phyloP scores from a whole-genome alignment of 495 filamentous ascomycete species.

The Daldinia concentrica region DNA sequence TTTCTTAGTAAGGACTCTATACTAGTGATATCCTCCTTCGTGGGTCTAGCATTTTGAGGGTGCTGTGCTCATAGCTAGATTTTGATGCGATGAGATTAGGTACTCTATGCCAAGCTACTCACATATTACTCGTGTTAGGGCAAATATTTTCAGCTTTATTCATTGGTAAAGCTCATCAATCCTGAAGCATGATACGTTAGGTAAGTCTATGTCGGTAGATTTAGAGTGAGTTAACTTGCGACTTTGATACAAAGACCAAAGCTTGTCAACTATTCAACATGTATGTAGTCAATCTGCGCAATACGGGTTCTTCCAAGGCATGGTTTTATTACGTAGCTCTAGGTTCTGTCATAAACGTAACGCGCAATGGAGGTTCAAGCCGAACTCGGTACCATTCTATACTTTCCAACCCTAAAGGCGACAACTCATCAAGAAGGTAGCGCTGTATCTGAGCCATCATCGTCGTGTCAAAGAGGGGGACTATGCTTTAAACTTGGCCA shows the following conservation, averaged over 20 bases:
- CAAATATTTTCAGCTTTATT: background rate
- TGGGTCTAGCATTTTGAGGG: background rate
- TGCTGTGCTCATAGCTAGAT: background rate
- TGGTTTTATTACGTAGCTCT: background rate
- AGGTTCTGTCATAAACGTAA: slow-evolving; percentile 20
- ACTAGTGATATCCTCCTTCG: background rate
- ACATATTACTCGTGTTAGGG: slow-evolving; percentile 22
- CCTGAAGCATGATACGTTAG: background rate
- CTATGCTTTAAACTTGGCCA: background rate
- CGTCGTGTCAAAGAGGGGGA: background rate
- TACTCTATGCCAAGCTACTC: background rate
- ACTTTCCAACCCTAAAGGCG: background rate
- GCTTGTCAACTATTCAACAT: background rate
- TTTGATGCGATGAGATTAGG: slow-evolving; percentile 6
- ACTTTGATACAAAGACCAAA: slow-evolving; percentile 6
- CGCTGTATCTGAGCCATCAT: background rate
- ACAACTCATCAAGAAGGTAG: background rate
- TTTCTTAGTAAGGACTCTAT: background rate
- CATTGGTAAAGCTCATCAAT: background rate
- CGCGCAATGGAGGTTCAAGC: slow-evolving; percentile 25
- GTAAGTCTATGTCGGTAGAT: background rate
- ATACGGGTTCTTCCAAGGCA: background rate
- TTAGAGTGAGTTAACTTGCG: background rate
- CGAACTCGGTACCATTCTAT: slow-evolving; percentile 5
- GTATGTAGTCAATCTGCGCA: background rate